Conservation (phyloP, 1,284 basidiomycete species). For the Amylostereum chailletii region DNA sequence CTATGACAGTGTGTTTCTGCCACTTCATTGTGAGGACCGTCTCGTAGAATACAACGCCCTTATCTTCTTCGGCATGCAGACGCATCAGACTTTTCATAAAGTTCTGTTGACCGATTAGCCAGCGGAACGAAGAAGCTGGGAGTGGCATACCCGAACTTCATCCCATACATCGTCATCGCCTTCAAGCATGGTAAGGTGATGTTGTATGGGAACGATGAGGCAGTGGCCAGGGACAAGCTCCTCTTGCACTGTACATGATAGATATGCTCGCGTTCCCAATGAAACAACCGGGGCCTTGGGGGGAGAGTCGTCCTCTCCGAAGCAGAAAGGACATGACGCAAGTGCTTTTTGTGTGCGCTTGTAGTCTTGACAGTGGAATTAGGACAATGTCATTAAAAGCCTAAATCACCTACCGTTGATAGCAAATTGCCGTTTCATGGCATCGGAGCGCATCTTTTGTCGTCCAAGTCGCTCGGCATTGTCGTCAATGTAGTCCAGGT, state of each 20-base stretch:
- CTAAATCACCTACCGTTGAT: conserved; percentile 64
- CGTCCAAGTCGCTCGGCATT: conserved; percentile 89
- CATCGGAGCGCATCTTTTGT: conserved; percentile 92
- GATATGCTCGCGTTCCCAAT: conserved; percentile 84
- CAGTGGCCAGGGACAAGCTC: conserved; percentile 87
- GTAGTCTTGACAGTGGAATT: conserved; percentile 58
- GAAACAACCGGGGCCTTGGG: conserved; percentile 85
- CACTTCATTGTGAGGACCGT: conserved; percentile 80
- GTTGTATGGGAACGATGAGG: conserved; percentile 92
- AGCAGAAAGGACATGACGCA: conserved; percentile 83
- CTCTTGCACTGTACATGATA: conserved; percentile 81
- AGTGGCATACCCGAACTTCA: conserved; percentile 70
- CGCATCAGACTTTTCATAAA: conserved; percentile 99
- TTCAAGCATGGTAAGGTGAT: conserved; percentile 86
- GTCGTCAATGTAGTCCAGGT: conserved; percentile 94
- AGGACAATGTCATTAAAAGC: conserved; percentile 3
- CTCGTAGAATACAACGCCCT: conserved; percentile 91
- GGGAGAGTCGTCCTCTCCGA: conserved; percentile 77
- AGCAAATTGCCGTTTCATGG: conserved; percentile 94
- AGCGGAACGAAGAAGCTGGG: background rate
- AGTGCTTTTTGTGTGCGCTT: conserved; percentile 89
- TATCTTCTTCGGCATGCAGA: conserved; percentile 85
- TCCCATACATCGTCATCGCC: conserved; percentile 99
- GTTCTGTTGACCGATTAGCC: conserved; percentile 47
- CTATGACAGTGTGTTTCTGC: conserved; percentile 89